A percentile compares a stretch with the other conserved stretches of the same genome.
Evolutionary conservation across 1,284 basidiomycete genomes (phyloP).

Genomic region (Apiotrichum mycotoxinovorans): DNA sequence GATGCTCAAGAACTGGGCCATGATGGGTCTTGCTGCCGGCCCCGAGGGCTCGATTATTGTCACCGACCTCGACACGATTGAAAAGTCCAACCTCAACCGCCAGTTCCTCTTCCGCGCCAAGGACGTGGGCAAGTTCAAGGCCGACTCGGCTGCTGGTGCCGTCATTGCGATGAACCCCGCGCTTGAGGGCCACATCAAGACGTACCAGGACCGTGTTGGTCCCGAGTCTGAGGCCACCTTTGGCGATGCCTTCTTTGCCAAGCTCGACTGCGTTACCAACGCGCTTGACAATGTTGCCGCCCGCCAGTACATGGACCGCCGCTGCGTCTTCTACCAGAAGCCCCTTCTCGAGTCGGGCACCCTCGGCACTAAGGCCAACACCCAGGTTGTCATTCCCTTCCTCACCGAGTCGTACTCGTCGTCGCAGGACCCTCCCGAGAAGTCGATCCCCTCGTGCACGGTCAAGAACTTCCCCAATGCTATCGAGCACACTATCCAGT

Average conservation of each 20-base stretch:
- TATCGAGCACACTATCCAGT: constrained; percentile 99
- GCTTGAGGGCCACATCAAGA: constrained; percentile 78
- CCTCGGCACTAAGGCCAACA: constrained; percentile 97
- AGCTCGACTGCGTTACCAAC: constrained; percentile 95
- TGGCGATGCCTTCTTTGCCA: constrained; percentile 81
- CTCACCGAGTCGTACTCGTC: constrained; percentile 97
- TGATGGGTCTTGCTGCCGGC: constrained; percentile 93
- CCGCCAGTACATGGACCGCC: constrained; percentile 97
- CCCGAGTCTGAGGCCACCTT: constrained; percentile 90
- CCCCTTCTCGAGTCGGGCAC: constrained; percentile 97
- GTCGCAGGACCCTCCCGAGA: constrained; percentile 98
- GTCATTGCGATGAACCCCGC: constrained; percentile 97
- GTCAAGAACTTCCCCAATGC: constrained; percentile 99
- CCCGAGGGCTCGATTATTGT: constrained; percentile 82
- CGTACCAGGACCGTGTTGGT: constrained; percentile 92
- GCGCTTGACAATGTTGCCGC: constrained; percentile 98
- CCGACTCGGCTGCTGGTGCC: constrained; percentile 88
- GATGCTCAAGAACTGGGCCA: constrained; percentile 99
- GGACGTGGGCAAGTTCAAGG: constrained; percentile 97
- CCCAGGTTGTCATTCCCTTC: constrained; percentile 92
- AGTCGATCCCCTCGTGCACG: constrained; percentile 95
- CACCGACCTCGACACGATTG: constrained; percentile 97
- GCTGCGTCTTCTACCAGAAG: constrained; percentile 96
- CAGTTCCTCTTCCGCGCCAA: constrained; percentile 98
- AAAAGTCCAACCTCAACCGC: constrained; percentile 97